Evolutionary conservation across 306 rosid genomes (phyloP).

Genomic region (Lupinus albus): DNA sequence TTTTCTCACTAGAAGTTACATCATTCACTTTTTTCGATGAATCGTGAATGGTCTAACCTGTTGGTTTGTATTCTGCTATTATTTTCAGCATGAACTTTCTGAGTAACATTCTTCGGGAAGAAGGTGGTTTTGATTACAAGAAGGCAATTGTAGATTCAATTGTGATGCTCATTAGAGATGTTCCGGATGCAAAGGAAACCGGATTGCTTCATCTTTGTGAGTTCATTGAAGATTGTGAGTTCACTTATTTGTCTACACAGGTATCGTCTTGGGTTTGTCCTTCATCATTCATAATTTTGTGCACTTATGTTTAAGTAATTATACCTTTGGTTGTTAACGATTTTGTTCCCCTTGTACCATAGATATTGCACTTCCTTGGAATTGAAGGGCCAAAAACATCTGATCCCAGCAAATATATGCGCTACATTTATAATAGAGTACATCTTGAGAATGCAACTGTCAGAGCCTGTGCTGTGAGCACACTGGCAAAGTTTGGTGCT

Average conservation of each 20-base stretch:
- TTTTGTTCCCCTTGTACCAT: constrained; percentile 26
- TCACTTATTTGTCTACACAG: too few species aligned
- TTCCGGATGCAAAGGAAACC: constrained; percentile 92
- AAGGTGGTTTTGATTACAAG: constrained; percentile 98
- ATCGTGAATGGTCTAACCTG: constrained; percentile 34
- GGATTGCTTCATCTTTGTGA: constrained; percentile 99
- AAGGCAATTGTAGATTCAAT: constrained; percentile 97
- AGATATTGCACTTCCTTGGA: constrained; percentile 97
- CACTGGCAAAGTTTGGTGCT: constrained; percentile 96
- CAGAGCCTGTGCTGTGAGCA: constrained; percentile 98
- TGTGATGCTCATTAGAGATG: constrained; percentile 93
- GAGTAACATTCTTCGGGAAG: constrained; percentile 97
- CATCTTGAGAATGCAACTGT: too few species aligned
- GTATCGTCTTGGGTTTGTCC: constrained; percentile 47
- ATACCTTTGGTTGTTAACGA: constrained; percentile 28
- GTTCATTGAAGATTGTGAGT: too few species aligned
- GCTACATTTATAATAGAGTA: too few species aligned
- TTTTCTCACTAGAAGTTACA: constrained; percentile 12
- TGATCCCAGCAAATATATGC: too few species aligned
- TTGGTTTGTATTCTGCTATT: constrained; percentile 16
- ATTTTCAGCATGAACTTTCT: constrained; percentile 89
- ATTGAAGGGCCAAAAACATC: constrained; percentile 97
- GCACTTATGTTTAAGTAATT: too few species aligned
- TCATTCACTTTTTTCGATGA: constrained; percentile 5
- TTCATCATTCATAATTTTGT: too few species aligned